Percentiles rank a stretch among this genome's conserved stretches.
phyloP scores from a whole-genome alignment of 208 protist genomes.

The Vickermania spadyakhi region DNA sequence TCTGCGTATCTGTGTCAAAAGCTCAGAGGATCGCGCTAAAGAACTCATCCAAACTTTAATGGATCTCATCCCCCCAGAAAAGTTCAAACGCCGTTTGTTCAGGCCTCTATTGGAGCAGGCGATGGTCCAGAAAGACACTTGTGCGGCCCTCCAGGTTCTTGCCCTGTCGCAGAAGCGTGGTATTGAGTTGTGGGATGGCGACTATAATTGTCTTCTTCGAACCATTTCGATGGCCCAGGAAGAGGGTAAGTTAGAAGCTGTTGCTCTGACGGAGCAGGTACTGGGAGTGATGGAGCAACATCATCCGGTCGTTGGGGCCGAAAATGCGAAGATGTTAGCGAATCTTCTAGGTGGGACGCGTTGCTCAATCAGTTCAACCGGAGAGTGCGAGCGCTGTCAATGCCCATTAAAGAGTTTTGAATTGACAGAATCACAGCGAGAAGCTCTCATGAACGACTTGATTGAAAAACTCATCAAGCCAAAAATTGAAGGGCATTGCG shows the following conservation, averaged over 20 bases:
- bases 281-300: slow-evolving; percentile 41
- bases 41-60: slow-evolving; percentile 35
- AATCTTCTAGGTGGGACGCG: slow-evolving; percentile 33
- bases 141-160: slow-evolving; percentile 38
- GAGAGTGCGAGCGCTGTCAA: slow-evolving; percentile 34
- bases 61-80: slow-evolving; percentile 25
- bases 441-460: slow-evolving; percentile 49
- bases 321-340: slow-evolving; percentile 40
- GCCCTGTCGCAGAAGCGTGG: slow-evolving; percentile 14
- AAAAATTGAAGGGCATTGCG: slow-evolving; percentile 29
- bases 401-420: slow-evolving; percentile 51
- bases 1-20: slow-evolving; percentile 36
- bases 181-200: slow-evolving; percentile 77
- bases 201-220: slow-evolving; percentile 49
- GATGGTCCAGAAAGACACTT: slow-evolving; percentile 12
- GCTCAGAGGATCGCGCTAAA: slow-evolving; percentile 5
- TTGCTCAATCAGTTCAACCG: slow-evolving; percentile 16
- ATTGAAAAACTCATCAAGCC: slow-evolving; percentile 57
- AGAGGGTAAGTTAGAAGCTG: background rate
- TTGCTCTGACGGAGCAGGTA: slow-evolving; percentile 13
- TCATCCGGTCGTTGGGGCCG: slow-evolving; percentile 62
- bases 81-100: slow-evolving; percentile 58
- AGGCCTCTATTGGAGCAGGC: slow-evolving; percentile 49
- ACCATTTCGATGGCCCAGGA: slow-evolving; percentile 11
- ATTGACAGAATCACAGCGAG: slow-evolving; percentile 27